Conservation (phyloP, 176 grass and related monocot genomes). For the Oryza australiensis region DNA sequence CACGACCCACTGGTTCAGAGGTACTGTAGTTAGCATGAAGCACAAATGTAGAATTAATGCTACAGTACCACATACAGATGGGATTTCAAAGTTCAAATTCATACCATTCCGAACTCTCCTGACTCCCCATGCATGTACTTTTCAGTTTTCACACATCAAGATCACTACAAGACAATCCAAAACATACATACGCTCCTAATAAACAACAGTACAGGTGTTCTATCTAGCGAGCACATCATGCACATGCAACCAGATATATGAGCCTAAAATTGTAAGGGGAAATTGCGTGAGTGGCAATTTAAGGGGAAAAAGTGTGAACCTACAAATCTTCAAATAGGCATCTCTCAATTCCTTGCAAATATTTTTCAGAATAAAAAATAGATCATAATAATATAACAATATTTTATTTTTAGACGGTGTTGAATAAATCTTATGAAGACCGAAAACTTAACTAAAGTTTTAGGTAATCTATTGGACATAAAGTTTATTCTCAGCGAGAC, state of each 20-base stretch:
- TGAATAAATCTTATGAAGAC: not conserved
- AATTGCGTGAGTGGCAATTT: not conserved
- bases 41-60: not conserved
- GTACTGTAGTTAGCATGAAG: not conserved
- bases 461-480: not conserved
- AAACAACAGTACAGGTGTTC: not conserved
- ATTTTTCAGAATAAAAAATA: not conserved
- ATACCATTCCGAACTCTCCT: not conserved
- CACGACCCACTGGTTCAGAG: slow-evolving; percentile 18
- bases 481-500: not conserved
- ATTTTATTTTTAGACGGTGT: not conserved
- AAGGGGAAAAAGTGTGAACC: not conserved
- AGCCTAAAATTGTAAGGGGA: not conserved
- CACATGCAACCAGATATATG: not conserved
- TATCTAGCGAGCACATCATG: not conserved
- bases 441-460: not conserved
- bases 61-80: not conserved
- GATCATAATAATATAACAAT: not conserved
- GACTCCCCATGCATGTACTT: not conserved
- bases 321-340: not conserved
- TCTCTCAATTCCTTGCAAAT: not conserved
- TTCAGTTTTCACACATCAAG: not conserved
- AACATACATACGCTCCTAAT: not conserved
- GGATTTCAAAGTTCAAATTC: not conserved
- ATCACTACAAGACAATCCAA: slow-evolving; percentile 9